Conservation (phyloP, 1,284 basidiomycete species). For the Phlebopus sp. region DNA sequence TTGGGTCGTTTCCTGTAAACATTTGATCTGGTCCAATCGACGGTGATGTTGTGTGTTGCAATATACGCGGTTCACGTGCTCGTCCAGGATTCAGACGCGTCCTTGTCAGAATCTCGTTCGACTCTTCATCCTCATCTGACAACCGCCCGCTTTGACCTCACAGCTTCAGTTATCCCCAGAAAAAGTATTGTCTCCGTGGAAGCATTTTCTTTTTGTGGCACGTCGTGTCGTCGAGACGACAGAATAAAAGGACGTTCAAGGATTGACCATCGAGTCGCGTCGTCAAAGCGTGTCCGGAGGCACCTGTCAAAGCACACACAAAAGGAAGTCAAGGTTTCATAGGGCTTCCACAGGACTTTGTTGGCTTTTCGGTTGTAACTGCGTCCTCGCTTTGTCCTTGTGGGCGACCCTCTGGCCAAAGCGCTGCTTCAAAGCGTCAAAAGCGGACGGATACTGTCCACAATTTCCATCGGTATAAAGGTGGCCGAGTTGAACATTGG, state of each 20-base stretch:
- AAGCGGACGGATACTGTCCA: neutral
- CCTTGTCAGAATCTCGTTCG: neutral
- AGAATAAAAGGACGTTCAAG: neutral
- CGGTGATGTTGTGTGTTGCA: neutral
- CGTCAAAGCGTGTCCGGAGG: constrained; percentile 7
- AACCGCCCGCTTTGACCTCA: neutral
- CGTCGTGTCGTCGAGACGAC: neutral
- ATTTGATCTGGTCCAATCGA: neutral
- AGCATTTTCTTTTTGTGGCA: neutral
- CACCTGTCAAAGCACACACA: neutral
- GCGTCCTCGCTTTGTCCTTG: constrained; percentile 19
- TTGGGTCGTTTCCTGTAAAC: neutral
- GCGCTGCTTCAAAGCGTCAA: constrained; percentile 9
- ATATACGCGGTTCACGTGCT: neutral
- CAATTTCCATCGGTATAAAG: constrained; percentile 18
- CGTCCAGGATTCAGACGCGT: neutral
- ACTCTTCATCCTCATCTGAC: neutral
- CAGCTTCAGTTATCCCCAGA: constrained; percentile 1
- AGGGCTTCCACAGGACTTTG: constrained; percentile 18
- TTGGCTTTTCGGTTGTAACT: constrained; percentile 7
- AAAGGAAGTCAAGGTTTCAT: constrained; percentile 15
- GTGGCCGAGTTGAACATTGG: neutral
- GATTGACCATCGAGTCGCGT: neutral
- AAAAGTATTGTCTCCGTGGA: constrained; percentile 9
- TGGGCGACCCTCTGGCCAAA: constrained; percentile 3